Evolutionary conservation across 2,329 filamentous ascomycete species (phyloP).

Genomic region (Colletotrichum sp.): DNA sequence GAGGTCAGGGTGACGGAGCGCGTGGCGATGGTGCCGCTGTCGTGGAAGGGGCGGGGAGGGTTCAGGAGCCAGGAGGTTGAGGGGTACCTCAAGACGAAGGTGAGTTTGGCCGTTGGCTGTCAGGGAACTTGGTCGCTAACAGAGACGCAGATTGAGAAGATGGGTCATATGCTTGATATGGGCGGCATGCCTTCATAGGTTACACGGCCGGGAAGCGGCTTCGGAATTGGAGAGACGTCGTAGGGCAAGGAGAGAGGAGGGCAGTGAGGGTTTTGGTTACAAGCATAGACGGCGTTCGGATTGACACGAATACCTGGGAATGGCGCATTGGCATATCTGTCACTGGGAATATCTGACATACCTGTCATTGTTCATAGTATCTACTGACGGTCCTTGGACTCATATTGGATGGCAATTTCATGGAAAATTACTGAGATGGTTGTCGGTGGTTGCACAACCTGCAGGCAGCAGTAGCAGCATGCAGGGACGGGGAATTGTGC

Average conservation of each 20-base stretch:
- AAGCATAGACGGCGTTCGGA: slow-evolving; percentile 15
- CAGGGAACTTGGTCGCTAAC: neutral
- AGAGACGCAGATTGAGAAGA: slow-evolving; percentile 74
- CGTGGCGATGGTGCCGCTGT: slow-evolving; percentile 93
- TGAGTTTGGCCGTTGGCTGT: slow-evolving; percentile 43
- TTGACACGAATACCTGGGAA: slow-evolving; percentile 21
- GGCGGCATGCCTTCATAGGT: slow-evolving; percentile 26
- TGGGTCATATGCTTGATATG: slow-evolving; percentile 80
- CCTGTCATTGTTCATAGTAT: neutral
- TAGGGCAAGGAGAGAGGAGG: neutral
- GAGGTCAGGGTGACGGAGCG: slow-evolving; percentile 89
- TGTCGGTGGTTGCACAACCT: neutral
- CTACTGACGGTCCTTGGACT: neutral
- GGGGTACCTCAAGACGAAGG: slow-evolving; percentile 94
- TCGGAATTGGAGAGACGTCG: neutral
- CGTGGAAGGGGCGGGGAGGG: slow-evolving; percentile 86
- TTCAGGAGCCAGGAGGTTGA: slow-evolving; percentile 89
- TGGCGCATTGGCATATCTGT: slow-evolving; percentile 12
- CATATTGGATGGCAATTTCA: neutral
- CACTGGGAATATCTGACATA: neutral
- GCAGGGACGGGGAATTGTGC: neutral
- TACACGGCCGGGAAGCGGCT: neutral
- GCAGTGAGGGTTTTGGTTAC: neutral
- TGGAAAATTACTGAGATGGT: neutral
- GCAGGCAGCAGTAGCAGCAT: neutral